Evolutionary conservation across 192 early-diverging fungal genomes (phyloP), one percentile per base, ranked within the genome.

Genomic region (Backusella australiensis): DNA sequence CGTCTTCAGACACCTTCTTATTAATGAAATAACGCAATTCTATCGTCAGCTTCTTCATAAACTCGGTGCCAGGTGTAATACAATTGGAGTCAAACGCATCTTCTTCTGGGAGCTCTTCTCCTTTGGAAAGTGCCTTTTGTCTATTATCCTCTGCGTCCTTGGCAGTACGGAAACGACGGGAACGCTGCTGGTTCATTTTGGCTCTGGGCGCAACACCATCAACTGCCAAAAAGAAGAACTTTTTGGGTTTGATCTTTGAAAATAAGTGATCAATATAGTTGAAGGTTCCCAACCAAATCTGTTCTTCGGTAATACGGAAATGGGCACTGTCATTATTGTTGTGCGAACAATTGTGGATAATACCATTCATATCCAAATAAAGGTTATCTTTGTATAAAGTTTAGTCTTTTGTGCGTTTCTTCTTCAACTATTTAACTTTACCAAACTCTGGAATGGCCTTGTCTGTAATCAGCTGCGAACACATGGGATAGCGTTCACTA

Each of bases 121-220:
- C 95, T 53, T 89, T 87, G 38, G 79, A 72, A 26, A 96, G 72
- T 6, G 92, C 91, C 75, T 88, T 90, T 77, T 85, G 87, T 34
- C 82, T 83, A 23, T 88, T 85, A 34, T 93, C 91, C 34, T 87
- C 90, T 21, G 86, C 82, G 79, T 98, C 97, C 82, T 91, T 94
- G 32, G 97, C 95, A 1, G 98, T 95, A 73, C 96, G 90, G 87
- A 99, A 99, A 49, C 98, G 93, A 38, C 98, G 91, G 5, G 95
- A 95, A 15, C 98, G 93, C 84, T 99, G 98, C 83, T 99, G 96
- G 79, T 99, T 99, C 97, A 99, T 99, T 81, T 99, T 99, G 29
- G 98, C 98, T 59, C 98, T 89, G 23, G 98, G 98, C 0, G 98
- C 98, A 63, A 99, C 98, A 65, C 92, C 91, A 84, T 98, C 97